A percentile compares a stretch with the other conserved stretches of the same genome.
Evolutionary conservation across 805 yeast genomes (phyloP).

Genomic region (Cyberlindnera maclurae): DNA sequence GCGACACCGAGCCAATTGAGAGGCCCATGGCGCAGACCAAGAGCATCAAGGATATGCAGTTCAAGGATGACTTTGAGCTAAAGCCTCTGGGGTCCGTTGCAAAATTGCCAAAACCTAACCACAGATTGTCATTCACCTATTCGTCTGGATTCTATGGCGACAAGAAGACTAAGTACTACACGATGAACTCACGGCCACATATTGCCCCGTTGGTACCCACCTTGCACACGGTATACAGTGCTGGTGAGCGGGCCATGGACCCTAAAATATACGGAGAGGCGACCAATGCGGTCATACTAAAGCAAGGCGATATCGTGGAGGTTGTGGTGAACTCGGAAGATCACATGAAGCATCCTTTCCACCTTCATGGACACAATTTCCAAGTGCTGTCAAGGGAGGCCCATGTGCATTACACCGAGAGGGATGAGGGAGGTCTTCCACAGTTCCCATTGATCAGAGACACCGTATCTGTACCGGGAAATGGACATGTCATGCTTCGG

Average conservation of each 20-base stretch:
- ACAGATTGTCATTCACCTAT: constrained; percentile 45
- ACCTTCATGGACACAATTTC: constrained; percentile 68
- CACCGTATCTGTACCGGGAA: constrained; percentile 60
- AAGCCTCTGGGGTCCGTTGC: constrained; percentile 30
- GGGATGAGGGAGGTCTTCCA: constrained; percentile 29
- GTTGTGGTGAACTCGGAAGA: constrained; percentile 71
- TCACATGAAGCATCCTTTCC: constrained; percentile 74
- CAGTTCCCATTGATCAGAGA: constrained; percentile 61
- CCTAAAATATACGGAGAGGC: constrained; percentile 63
- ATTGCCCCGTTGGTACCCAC: constrained; percentile 69
- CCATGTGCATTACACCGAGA: constrained; percentile 25
- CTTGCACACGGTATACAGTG: constrained; percentile 53
- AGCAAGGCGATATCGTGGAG: constrained; percentile 60
- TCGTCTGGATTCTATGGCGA: constrained; percentile 51
- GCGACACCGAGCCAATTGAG: constrained; percentile 30
- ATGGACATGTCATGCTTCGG: constrained; percentile 59
- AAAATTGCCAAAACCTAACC: constrained; percentile 47
- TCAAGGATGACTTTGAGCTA: constrained; percentile 28
- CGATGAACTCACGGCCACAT: constrained; percentile 59
- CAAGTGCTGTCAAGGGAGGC: constrained; percentile 49
- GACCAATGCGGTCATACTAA: constrained; percentile 55
- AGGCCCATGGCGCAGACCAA: constrained; percentile 32
- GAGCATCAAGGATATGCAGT: constrained; percentile 19
- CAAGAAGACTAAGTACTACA: constrained; percentile 62
- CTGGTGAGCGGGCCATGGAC: constrained; percentile 44